These are phyloP conservation scores for Shiraia sp. DNA, from an alignment of 2,329 filamentous ascomycete species.

Conservation along the genomic window DNA sequence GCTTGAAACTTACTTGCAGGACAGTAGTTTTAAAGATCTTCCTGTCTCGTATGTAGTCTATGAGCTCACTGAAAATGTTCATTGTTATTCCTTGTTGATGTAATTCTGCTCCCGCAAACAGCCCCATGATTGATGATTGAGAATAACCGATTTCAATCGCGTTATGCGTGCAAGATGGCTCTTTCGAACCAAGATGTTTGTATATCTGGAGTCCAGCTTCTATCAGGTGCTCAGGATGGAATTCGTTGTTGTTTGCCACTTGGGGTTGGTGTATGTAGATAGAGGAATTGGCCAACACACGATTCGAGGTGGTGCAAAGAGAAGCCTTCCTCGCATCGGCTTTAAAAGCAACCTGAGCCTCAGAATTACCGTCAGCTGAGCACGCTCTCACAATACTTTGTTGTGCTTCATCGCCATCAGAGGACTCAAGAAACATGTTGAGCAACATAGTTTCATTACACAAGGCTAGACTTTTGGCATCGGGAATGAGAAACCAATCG, in stretches of 20 bases:
- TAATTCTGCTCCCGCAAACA: constrained; percentile 5
- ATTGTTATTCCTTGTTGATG: constrained; percentile 6
- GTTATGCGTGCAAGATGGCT: constrained; percentile 4
- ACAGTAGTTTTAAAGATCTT: background rate
- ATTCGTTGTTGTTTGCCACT: constrained; percentile 1
- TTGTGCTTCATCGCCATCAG: background rate
- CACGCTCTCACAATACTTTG: constrained; percentile 2
- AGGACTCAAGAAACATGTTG: constrained; percentile 7
- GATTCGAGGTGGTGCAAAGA: constrained; percentile 10
- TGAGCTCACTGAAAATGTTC: constrained; percentile 3
- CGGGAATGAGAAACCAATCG: constrained; percentile 9
- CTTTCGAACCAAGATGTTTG: constrained; percentile 8
- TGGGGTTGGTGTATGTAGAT: constrained; percentile 4
- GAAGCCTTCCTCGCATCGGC: constrained; percentile 8
- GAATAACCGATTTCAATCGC: background rate
- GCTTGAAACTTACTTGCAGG: background rate
- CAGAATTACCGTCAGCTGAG: constrained; percentile 4
- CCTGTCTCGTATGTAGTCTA: constrained; percentile 1
- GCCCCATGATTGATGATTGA: constrained; percentile 1
- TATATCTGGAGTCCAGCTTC: constrained; percentile 6
- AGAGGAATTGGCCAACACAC: constrained; percentile 1
- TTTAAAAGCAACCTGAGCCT: constrained; percentile 1
- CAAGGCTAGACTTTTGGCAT: constrained; percentile 1
- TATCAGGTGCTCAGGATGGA: constrained; percentile 3
- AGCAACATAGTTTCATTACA: constrained; percentile 13